phyloP scores from a whole-genome alignment of 1,284 basidiomycete genomes.

The Trichosporon inkin region DNA sequence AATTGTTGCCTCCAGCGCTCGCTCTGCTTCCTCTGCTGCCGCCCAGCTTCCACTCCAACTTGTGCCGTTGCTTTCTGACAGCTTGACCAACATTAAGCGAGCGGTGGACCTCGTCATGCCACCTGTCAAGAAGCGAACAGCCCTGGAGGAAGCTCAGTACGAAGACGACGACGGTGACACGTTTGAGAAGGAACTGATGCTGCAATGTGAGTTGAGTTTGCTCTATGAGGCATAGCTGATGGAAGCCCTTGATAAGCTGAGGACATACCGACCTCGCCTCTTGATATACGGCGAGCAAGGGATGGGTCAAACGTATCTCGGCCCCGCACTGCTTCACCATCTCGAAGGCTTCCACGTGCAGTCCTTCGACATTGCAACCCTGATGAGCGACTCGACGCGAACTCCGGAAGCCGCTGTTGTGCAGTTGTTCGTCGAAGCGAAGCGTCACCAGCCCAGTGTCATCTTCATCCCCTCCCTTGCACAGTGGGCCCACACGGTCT shows the following conservation, averaged over 20 bases:
- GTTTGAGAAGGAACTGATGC: constrained; percentile 74
- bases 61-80: constrained; percentile 67
- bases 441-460: constrained; percentile 92
- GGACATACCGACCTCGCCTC: constrained; percentile 86
- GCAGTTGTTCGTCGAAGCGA: constrained; percentile 96
- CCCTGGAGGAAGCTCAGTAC: constrained; percentile 90
- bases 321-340: constrained; percentile 85
- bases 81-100: constrained; percentile 66
- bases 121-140: constrained; percentile 66
- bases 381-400: constrained; percentile 87
- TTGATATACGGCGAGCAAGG: constrained; percentile 76
- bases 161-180: constrained; percentile 70
- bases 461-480: constrained; percentile 88
- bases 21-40: constrained; percentile 80
- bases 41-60: constrained; percentile 81
- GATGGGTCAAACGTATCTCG: constrained; percentile 87
- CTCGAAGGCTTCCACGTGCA: constrained; percentile 95
- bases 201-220: constrained; percentile 63
- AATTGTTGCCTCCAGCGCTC: constrained; percentile 87
- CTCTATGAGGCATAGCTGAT: constrained; percentile 11
- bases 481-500: constrained; percentile 79
- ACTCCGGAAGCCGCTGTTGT: constrained; percentile 89
- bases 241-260: constrained; percentile 81
- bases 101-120: constrained; percentile 69
- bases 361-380: constrained; percentile 80